phyloP scores from a whole-genome alignment of 495 filamentous ascomycete species.

The Penicillium argentinense region DNA sequence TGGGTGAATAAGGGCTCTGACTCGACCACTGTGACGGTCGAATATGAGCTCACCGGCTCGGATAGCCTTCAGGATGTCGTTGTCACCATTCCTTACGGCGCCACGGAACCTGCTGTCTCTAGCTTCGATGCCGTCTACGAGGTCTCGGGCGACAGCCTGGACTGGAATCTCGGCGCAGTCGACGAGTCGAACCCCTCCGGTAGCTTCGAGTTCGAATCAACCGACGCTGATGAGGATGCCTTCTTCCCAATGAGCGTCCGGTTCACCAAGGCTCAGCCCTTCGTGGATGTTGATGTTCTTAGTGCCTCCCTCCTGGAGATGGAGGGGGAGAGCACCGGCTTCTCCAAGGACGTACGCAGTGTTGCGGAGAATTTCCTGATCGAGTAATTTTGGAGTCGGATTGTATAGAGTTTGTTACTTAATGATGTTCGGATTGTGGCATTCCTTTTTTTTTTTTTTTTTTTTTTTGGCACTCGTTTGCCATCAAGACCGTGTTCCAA shows the following conservation, averaged over 20 bases:
- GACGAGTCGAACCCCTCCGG: constrained; percentile 78
- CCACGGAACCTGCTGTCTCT: constrained; percentile 80
- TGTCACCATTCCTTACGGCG: constrained; percentile 80
- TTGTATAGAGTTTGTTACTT: constrained; percentile 42
- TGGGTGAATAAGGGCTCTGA: constrained; percentile 88
- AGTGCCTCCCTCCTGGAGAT: constrained; percentile 73
- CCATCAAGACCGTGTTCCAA: constrained; percentile 25
- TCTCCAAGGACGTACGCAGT: constrained; percentile 86
- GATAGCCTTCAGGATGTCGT: constrained; percentile 78
- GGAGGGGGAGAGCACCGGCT: constrained; percentile 74
- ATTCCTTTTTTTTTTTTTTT: constrained; percentile 15
- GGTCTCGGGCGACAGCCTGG: constrained; percentile 86
- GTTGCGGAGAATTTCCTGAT: constrained; percentile 80
- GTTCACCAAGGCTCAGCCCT: constrained; percentile 83
- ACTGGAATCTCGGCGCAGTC: constrained; percentile 86
- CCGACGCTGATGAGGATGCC: constrained; percentile 76
- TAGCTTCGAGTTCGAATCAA: constrained; percentile 90
- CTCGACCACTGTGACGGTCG: constrained; percentile 81
- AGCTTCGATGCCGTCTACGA: constrained; percentile 94
- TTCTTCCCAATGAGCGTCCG: constrained; percentile 96
- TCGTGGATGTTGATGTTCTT: constrained; percentile 85
- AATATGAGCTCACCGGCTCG: constrained; percentile 85
- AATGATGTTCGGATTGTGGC: constrained; percentile 44
- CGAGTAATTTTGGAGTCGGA: constrained; percentile 52
- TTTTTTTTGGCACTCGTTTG: constrained; percentile 6